Percentiles rank a stretch among this genome's conserved stretches.
Conservation (phyloP, 176 grass and related monocot species). For the Eremochloa ophiuroides region DNA sequence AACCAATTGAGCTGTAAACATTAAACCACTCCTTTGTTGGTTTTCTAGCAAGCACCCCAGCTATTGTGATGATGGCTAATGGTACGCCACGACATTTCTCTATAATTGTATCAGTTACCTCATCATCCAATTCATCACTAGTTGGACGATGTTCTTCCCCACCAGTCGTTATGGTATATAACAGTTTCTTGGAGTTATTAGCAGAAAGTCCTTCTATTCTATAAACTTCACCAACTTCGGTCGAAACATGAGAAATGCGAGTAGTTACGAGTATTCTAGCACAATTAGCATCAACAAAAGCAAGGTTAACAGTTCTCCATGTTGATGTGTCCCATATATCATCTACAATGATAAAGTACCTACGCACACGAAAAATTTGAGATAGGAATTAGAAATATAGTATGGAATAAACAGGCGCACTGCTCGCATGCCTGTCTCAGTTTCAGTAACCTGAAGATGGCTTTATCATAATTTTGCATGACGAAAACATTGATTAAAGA, state of each 20-base stretch:
- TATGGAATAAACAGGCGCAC: no score
- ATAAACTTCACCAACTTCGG: background rate
- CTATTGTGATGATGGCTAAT: background rate
- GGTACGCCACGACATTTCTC: background rate
- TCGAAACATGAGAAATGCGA: background rate
- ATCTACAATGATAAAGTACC: background rate
- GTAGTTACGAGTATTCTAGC: background rate
- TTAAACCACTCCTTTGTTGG: background rate
- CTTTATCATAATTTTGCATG: no score
- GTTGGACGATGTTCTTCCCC: background rate
- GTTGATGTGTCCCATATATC: background rate
- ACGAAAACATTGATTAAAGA: no score
- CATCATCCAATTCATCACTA: background rate
- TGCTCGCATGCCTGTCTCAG: no score
- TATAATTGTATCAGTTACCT: background rate
- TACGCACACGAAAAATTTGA: background rate
- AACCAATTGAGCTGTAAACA: background rate
- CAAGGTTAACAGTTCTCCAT: background rate
- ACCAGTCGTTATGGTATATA: background rate
- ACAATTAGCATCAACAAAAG: background rate
- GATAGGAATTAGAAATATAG: background rate
- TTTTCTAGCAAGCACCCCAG: background rate
- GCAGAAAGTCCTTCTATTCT: background rate
- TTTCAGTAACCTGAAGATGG: background rate
- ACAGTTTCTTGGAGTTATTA: background rate